Conservation (phyloP, 2,329 filamentous ascomycete species). For the Bipolaris victoriae region DNA sequence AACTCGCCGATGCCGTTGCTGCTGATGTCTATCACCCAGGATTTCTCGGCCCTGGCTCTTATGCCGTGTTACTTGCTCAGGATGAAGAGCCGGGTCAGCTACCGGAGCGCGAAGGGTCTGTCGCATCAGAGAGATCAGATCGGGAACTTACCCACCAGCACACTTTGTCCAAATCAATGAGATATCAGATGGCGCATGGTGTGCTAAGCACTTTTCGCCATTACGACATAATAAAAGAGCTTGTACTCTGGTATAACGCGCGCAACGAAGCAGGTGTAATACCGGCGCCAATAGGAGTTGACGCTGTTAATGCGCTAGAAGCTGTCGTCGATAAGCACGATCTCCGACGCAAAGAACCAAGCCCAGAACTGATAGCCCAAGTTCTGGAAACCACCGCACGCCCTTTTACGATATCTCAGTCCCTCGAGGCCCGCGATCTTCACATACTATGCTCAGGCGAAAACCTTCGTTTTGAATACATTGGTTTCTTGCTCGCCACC, state of each 20-base stretch:
- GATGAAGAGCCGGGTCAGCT: conserved; percentile 29
- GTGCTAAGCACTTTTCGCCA: conserved; percentile 38
- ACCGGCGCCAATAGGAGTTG: conserved; percentile 44
- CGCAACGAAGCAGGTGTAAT: conserved; percentile 45
- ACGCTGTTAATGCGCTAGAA: conserved; percentile 40
- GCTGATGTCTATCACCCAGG: conserved; percentile 41
- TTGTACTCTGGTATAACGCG: conserved; percentile 33
- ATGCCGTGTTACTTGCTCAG: conserved; percentile 38
- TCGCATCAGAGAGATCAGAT: conserved; percentile 35
- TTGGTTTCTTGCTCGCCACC: conserved; percentile 48
- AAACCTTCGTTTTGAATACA: conserved; percentile 48
- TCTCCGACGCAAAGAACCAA: conserved; percentile 31
- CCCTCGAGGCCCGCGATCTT: conserved; percentile 43
- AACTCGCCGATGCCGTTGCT: conserved; percentile 42
- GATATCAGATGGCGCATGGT: conserved; percentile 37
- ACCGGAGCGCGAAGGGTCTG: conserved; percentile 30
- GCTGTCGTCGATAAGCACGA: conserved; percentile 42
- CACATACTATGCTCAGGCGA: conserved; percentile 48
- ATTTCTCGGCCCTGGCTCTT: conserved; percentile 44
- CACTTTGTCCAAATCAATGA: conserved; percentile 38
- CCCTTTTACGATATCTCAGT: conserved; percentile 33
- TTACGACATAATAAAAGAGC: conserved; percentile 32
- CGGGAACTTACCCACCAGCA: conserved; percentile 40
- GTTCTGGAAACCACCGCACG: conserved; percentile 38
- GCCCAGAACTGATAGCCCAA: conserved; percentile 30